Percentiles rank a stretch among this genome's conserved stretches.
Conservation (phyloP, 768 basidiomycete genomes). For the Cystobasidiopsis lactophilus region DNA sequence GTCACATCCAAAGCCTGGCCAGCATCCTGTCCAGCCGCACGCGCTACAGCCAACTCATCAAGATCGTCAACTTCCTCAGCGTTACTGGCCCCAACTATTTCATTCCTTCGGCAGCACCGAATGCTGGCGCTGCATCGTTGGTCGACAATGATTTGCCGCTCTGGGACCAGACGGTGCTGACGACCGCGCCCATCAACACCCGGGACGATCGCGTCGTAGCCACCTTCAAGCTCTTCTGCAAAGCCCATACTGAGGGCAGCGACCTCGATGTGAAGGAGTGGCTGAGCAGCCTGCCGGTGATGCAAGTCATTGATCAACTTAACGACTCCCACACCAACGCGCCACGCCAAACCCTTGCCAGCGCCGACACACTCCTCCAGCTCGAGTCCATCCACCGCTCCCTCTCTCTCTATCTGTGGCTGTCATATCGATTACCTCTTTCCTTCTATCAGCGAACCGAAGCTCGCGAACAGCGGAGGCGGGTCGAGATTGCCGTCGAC, state of each 20-base stretch:
- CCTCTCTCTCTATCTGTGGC: conserved; percentile 63
- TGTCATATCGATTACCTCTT: conserved; percentile 45
- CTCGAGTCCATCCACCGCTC: conserved; percentile 60
- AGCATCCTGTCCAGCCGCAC: conserved; percentile 24
- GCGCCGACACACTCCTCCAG: conserved; percentile 13
- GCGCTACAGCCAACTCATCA: neutral
- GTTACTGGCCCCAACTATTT: conserved; percentile 21
- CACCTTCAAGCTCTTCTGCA: conserved; percentile 26
- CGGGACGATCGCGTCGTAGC: conserved; percentile 20
- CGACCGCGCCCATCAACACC: conserved; percentile 23
- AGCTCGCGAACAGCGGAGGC: conserved; percentile 35
- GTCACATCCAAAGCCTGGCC: conserved; percentile 2
- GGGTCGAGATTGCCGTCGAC: conserved; percentile 47
- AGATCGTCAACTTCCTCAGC: conserved; percentile 23
- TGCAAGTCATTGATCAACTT: too few species aligned
- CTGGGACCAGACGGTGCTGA: conserved; percentile 23
- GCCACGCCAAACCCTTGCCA: conserved; percentile 21
- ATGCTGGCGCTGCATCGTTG: conserved; percentile 19
- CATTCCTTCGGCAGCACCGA: conserved; percentile 12
- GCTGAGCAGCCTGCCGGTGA: conserved; percentile 22
- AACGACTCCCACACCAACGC: conserved; percentile 7
- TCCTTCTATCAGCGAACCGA: conserved; percentile 39
- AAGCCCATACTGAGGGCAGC: conserved; percentile 28
- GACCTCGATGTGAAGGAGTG: conserved; percentile 29
- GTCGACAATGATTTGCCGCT: conserved; percentile 20